A percentile compares a stretch with the other conserved stretches of the same genome.
Evolutionary conservation across 2,329 filamentous ascomycete genomes (phyloP).

Genomic region (Pyrenophora tritici-repentis): DNA sequence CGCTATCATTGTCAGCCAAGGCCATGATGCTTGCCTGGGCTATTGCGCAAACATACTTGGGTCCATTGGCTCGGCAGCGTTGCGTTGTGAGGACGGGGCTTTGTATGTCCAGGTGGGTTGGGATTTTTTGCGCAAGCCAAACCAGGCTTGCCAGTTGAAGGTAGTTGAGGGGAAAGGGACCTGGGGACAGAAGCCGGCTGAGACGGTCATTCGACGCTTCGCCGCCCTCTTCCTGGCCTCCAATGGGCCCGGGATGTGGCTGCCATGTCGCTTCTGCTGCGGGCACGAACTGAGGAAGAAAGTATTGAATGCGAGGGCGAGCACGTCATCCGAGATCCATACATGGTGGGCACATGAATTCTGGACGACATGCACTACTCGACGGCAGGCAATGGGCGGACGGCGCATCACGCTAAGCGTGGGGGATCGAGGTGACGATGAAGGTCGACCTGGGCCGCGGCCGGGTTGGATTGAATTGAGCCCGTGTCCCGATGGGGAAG

Average conservation of each 20-base stretch:
- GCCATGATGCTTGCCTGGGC: background rate
- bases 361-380: conserved; percentile 54
- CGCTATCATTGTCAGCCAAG: conserved; percentile 6
- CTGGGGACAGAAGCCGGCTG: conserved; percentile 47
- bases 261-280: conserved; percentile 60
- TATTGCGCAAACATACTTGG: conserved; percentile 22
- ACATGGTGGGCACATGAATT: conserved; percentile 51
- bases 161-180: conserved; percentile 24
- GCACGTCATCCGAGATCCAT: conserved; percentile 65
- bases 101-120: conserved; percentile 43
- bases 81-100: conserved; percentile 32
- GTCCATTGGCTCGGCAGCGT: conserved; percentile 13
- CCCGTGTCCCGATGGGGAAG: conserved; percentile 15
- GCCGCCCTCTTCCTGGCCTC: conserved; percentile 63
- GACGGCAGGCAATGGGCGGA: conserved; percentile 55
- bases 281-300: conserved; percentile 55
- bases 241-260: conserved; percentile 65
- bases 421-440: conserved; percentile 25
- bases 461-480: background rate
- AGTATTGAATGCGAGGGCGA: conserved; percentile 57
- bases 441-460: conserved; percentile 4
- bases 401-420: conserved; percentile 53
- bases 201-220: conserved; percentile 60
- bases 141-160: conserved; percentile 37
- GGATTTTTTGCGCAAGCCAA: conserved; percentile 29